A percentile compares a stretch with the other conserved stretches of the same genome.
phyloP scores from a whole-genome alignment of 371 early-diverging fungal genomes.

The Saksenaea vasiformis region DNA sequence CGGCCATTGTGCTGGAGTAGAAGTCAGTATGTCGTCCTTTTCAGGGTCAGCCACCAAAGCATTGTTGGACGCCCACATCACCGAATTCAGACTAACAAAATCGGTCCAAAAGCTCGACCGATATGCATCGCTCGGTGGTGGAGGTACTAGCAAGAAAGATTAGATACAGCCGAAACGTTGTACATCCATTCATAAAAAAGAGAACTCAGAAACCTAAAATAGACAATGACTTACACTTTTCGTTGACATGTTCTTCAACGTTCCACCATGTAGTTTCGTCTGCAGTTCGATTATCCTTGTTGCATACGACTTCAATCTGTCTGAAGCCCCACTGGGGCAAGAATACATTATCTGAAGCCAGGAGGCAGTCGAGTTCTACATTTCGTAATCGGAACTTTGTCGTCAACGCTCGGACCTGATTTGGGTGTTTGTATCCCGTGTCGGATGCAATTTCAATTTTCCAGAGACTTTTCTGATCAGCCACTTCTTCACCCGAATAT shows the following conservation, averaged over 20 bases:
- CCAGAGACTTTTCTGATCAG: constrained; percentile 91
- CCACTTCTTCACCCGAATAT: constrained; percentile 58
- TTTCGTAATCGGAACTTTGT: constrained; percentile 91
- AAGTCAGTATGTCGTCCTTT: constrained; percentile 90
- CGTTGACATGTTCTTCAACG: constrained; percentile 88
- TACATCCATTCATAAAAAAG: not conserved
- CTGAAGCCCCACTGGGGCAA: constrained; percentile 99
- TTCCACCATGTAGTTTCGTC: constrained; percentile 87
- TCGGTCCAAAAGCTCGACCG: constrained; percentile 81
- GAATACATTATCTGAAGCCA: constrained; percentile 70
- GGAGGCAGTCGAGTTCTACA: constrained; percentile 71
- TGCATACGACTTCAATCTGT: constrained; percentile 94
- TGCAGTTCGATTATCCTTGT: constrained; percentile 57
- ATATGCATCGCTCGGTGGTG: constrained; percentile 61
- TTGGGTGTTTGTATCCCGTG: constrained; percentile 27
- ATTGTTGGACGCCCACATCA: constrained; percentile 98
- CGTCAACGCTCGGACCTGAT: constrained; percentile 69
- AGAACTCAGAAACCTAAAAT: not conserved
- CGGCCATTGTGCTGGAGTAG: constrained; percentile 95
- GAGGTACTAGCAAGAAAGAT: constrained; percentile 45
- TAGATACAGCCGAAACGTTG: not conserved
- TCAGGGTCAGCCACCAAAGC: constrained; percentile 96
- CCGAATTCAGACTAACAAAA: constrained; percentile 91
- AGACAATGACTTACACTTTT: constrained; percentile 34
- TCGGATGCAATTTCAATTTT: constrained; percentile 81